phyloP scores from a whole-genome alignment of 2,329 filamentous ascomycete species.

The Beauveria sp. region DNA sequence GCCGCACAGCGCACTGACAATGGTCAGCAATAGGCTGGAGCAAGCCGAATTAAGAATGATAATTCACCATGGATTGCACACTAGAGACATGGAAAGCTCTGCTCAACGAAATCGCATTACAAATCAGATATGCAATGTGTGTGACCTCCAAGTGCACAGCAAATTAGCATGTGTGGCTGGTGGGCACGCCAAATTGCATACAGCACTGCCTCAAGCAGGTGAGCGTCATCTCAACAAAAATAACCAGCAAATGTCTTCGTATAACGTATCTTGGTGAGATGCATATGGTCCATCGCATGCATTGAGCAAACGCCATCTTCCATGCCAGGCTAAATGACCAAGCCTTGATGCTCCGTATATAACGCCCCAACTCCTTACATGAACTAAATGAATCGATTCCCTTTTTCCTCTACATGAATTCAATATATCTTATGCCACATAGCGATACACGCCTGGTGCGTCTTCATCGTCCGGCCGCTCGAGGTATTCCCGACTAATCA shows the following conservation, averaged over 20 bases:
- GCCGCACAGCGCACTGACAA: neutral
- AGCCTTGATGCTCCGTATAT: neutral
- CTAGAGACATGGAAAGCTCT: neutral
- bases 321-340: neutral
- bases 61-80: neutral
- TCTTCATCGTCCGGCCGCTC: conserved; percentile 61
- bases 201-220: no score
- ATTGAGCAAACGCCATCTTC: neutral
- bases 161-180: no score
- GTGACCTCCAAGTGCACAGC: no score
- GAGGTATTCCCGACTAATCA: conserved; percentile 71
- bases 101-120: neutral
- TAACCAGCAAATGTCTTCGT: no score
- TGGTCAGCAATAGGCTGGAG: neutral
- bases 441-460: conserved; percentile 59
- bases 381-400: neutral
- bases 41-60: neutral
- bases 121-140: no score
- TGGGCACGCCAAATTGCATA: no score
- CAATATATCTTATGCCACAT: conserved; percentile 50
- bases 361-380: conserved; percentile 2
- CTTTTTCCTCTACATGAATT: neutral
- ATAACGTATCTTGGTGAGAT: neutral
- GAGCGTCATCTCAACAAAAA: no score
- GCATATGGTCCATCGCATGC: neutral